Base-by-base conservation (phyloP, 2,329 filamentous ascomycete species). In the Ophiosphaerella narmari region DNA sequence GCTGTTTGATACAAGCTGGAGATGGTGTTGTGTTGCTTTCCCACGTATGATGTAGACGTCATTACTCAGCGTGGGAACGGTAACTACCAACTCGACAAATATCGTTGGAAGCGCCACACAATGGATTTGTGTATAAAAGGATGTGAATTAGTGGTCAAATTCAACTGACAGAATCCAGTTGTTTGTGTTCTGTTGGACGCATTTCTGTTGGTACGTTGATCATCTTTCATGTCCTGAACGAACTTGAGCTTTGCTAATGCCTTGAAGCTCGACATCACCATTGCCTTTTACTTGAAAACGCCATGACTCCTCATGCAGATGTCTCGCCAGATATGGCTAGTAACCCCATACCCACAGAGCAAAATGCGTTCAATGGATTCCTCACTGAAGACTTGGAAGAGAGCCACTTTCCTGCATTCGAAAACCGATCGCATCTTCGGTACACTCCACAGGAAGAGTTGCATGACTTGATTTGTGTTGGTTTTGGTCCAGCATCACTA, bases 401-500 rank as follows among this genome's bases (percentile, higher is more conserved):
- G 38, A 63, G 54, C 42, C 55, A 62, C 35, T 63, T 68, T 23
- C 60, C 63, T 31, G 57, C 53, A 7, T 54, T 63, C 21, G 65
- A 66, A 45, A 73, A 70, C 49, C 62, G 67, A 32, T 81, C 80
- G 9, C 74, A 77, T 51, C 75, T 88, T 13, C 77, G 73, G 43
- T 75, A 81, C n/a, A 79, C 82, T 2, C 74, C 79, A 23, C 72
- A 80, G 45, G 82, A 87, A 56, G 83, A 89, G 42, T 77, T 91
- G 29, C 87, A 92, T 70, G 93, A 97, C 72, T 79, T 97, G 45
- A 79, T 97, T 60, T 96, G 91, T 73, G 85, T 96, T 48, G 93
- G 93, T 21, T 97, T 97, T 69, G 93, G 93, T 7, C 93, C 93
- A 16, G 93, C 93, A 24, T 94, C 91, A 52, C 80, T 97, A 32